phyloP scores from a whole-genome alignment of 352 stramenopile species.

The Blastocystis hominis region DNA sequence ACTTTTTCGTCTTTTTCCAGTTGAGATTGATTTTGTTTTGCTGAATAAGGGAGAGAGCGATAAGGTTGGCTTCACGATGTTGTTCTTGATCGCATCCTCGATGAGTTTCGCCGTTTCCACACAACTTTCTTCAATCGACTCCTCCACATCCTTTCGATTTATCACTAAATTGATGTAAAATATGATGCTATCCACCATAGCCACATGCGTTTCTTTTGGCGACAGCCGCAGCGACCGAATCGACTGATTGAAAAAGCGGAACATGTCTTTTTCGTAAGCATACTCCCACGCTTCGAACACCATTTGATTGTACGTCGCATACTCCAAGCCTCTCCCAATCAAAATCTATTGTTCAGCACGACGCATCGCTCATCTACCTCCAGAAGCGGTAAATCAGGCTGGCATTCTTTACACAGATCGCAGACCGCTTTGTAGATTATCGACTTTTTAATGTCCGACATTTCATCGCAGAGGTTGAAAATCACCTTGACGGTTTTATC shows the following conservation, averaged over 20 bases:
- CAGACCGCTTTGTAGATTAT: conserved; percentile 28
- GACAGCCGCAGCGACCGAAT: not conserved
- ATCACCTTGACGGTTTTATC: conserved; percentile 3
- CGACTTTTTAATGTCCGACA: not conserved
- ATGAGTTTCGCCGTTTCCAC: not conserved
- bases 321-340: not conserved
- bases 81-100: not conserved
- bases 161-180: conserved; percentile 1
- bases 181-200: not conserved
- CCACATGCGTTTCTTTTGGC: not conserved
- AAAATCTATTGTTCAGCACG: not conserved
- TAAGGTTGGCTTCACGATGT: not conserved
- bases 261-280: conserved; percentile 17
- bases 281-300: conserved; percentile 35
- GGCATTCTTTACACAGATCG: conserved; percentile 31
- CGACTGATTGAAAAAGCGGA: conserved; percentile 31
- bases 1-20: conserved; percentile 27
- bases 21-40: not conserved
- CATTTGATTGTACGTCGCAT: conserved; percentile 15
- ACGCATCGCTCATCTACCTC: not conserved
- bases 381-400: not conserved
- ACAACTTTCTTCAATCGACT: conserved; percentile 11
- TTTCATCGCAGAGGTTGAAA: not conserved
- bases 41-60: not conserved
- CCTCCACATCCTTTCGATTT: conserved; percentile 8